Evolutionary conservation across 1,284 basidiomycete species (phyloP).

Genomic region (Cystobasidiaceae sp.): DNA sequence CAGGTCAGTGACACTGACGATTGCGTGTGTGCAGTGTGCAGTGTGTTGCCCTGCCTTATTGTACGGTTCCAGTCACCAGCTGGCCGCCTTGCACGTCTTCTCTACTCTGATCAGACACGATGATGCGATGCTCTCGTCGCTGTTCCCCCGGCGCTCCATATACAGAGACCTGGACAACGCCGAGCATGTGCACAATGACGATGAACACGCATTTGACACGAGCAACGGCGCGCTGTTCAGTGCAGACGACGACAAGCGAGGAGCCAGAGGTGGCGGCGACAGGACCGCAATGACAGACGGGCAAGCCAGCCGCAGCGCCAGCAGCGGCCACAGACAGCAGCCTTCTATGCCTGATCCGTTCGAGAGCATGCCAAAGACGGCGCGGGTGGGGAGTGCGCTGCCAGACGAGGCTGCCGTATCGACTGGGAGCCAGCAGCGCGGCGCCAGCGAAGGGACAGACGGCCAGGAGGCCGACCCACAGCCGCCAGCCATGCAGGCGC

Average conservation of each 20-base stretch:
- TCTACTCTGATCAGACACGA: too few species aligned
- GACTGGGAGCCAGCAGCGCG: too few species aligned
- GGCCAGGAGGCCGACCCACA: too few species aligned
- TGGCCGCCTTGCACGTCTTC: too few species aligned
- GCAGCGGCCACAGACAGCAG: neutral
- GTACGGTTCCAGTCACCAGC: too few species aligned
- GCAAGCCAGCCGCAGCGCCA: too few species aligned
- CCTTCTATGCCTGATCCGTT: slow-evolving; percentile 15
- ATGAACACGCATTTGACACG: neutral
- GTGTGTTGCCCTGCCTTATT: too few species aligned
- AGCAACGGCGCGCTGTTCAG: neutral
- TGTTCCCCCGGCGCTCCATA: slow-evolving; percentile 20
- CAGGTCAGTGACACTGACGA: too few species aligned
- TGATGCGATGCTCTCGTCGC: slow-evolving; percentile 28
- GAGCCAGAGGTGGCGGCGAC: neutral
- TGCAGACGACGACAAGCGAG: neutral
- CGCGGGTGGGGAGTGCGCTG: neutral
- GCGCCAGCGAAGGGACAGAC: too few species aligned
- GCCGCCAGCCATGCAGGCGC: too few species aligned
- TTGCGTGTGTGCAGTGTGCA: too few species aligned
- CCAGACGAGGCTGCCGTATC: too few species aligned
- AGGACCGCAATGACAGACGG: neutral
- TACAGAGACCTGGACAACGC: slow-evolving; percentile 18
- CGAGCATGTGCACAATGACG: neutral
- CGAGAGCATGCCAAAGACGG: slow-evolving; percentile 7